Conservation (phyloP, 2,329 filamentous ascomycete genomes). For the Sarocladium brachiariae region DNA sequence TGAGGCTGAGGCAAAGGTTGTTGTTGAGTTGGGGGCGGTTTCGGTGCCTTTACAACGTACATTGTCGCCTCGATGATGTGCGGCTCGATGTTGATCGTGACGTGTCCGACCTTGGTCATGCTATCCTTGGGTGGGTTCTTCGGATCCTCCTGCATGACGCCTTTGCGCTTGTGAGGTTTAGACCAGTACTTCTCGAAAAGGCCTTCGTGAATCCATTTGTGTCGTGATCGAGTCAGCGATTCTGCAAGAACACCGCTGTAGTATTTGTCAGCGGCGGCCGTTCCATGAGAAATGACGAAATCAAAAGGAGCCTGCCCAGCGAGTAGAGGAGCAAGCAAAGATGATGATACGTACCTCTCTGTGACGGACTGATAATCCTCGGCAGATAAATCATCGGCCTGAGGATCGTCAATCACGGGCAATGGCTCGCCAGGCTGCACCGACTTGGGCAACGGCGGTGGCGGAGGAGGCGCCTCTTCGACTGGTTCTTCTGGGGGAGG, state of each 20-base stretch:
- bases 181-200: constrained; percentile 74
- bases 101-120: constrained; percentile 66
- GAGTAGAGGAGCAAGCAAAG: no score
- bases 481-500: constrained; percentile 19
- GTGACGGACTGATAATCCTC: constrained; percentile 68
- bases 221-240: constrained; percentile 65
- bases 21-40: constrained; percentile 32
- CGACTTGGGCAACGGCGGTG: constrained; percentile 49
- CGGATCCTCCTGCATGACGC: constrained; percentile 53
- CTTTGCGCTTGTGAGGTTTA: constrained; percentile 63
- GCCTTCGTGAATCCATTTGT: constrained; percentile 64
- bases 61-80: constrained; percentile 72
- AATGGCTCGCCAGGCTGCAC: constrained; percentile 60
- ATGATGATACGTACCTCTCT: constrained; percentile 63
- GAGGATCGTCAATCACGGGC: constrained; percentile 61
- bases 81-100: constrained; percentile 71
- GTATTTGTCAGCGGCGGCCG: constrained; percentile 16
- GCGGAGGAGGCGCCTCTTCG: constrained; percentile 23
- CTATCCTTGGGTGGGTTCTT: constrained; percentile 64
- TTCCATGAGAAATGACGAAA: no score
- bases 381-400: constrained; percentile 54
- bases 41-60: constrained; percentile 62
- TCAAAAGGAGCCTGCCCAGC: no score
- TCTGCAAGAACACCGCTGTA: constrained; percentile 66
- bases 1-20: constrained; percentile 22